Base-by-base conservation (phyloP, 106 monocot species). In the Hemerocallis citrina region DNA sequence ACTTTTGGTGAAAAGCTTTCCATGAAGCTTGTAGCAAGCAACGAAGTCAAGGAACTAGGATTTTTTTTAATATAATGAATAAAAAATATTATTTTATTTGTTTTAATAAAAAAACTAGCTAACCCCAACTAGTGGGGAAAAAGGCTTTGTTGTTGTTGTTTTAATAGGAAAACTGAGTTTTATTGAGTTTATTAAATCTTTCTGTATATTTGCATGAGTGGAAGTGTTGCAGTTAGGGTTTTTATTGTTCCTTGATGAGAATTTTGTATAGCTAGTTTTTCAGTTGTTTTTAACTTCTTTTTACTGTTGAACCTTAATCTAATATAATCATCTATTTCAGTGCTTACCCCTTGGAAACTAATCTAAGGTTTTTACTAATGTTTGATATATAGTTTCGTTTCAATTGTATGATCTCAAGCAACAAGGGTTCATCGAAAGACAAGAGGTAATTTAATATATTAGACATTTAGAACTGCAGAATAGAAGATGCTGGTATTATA, bases 331-430 rank as follows among this genome's bases (percentile, higher is more conserved):
- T 51, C 2, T 51, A 2, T 51, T 1, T 13, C 29, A 13, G 51
- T 4, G 4, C n/a, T 51, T 51, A 27, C 9, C 11, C 51, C 51
- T 31, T n/a, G n/a, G n/a, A 1, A 32, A 32, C 16, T 32, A 14
- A 32, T 4, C 7, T 15, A 25, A 27, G 25, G 23, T 8, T 24
- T 57, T 38, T 2, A 38, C 14, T 39, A 17, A 39, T 36, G 27
- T 38, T 36, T 56, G 58, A 19, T 39, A 25, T 89, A 73, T 84
- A 93, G 92, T 93, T 82, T 93, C 92, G 59, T 93, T 93, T 67
- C 72, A 88, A 62, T 62, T 93, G 34, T 93, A 93, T 72, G 92
- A 93, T 78, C 88, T 93, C 69, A 93, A 93, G 74, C 92, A 93
- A 34, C 92, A 93, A 82, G 92, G 92, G 1, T 93, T 83, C 68